Conservation (phyloP, 345 rosid species). For the Pugionium dolabratum region DNA sequence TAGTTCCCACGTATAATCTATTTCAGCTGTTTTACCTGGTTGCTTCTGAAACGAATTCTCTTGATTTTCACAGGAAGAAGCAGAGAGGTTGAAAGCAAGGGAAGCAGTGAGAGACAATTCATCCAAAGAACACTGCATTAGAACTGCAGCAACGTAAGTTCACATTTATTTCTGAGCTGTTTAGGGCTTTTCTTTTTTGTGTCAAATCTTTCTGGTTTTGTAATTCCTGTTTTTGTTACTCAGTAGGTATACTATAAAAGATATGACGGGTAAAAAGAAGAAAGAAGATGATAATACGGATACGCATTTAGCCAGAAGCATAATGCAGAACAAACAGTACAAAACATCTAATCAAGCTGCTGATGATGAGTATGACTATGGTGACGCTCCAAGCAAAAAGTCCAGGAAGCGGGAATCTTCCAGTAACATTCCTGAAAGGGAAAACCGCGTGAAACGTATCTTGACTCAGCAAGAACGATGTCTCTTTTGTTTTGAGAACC, state of each 20-base stretch:
- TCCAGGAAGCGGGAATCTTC: conserved; percentile 46
- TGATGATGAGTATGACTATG: conserved; percentile 94
- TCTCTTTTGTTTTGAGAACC: conserved; percentile 89
- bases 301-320: conserved; percentile 68
- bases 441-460: conserved; percentile 52
- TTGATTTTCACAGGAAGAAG: conserved; percentile 59
- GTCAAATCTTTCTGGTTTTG: background rate
- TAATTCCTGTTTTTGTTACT: background rate
- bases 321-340: conserved; percentile 68
- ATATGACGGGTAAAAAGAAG: conserved; percentile 47
- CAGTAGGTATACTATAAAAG: conserved; percentile 45
- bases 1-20: background rate
- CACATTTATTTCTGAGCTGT: background rate
- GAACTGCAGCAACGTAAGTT: conserved; percentile 54
- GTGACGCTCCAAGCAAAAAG: conserved; percentile 66
- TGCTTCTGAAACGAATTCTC: conserved; percentile 2
- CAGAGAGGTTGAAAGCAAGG: conserved; percentile 57
- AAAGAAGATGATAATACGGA: conserved; percentile 72
- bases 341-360: conserved; percentile 66
- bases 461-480: conserved; percentile 95
- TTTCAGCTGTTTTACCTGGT: background rate
- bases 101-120: conserved; percentile 49
- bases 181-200: background rate
- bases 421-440: conserved; percentile 44
- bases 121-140: conserved; percentile 33